Evolutionary conservation across 2,329 filamentous ascomycete genomes (phyloP).

Genomic region (Aureobasidium lini): DNA sequence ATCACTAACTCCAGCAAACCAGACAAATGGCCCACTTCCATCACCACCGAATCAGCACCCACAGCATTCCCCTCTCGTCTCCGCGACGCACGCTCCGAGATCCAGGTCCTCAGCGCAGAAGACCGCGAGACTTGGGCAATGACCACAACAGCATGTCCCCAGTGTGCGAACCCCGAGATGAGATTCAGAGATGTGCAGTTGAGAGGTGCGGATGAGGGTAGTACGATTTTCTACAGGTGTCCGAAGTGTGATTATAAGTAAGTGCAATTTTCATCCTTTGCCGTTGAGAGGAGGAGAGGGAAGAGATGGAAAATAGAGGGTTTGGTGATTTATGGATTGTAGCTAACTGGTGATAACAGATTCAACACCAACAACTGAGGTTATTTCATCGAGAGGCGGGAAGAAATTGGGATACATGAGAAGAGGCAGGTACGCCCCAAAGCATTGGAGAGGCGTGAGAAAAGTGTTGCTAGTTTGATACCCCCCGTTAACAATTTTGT

Average conservation of each 20-base stretch:
- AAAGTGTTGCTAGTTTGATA: slow-evolving; percentile 6
- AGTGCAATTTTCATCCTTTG: no score
- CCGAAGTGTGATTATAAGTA: slow-evolving; percentile 69
- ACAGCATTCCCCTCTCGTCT: slow-evolving; percentile 83
- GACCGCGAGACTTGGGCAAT: slow-evolving; percentile 64
- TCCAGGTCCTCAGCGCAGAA: slow-evolving; percentile 71
- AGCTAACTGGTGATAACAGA: neutral
- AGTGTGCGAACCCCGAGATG: slow-evolving; percentile 77
- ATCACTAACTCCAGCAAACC: slow-evolving; percentile 17
- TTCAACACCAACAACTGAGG: slow-evolving; percentile 7
- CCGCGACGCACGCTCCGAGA: slow-evolving; percentile 75
- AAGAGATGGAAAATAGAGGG: no score
- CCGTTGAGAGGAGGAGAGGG: neutral
- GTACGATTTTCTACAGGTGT: slow-evolving; percentile 84
- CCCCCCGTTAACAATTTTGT: slow-evolving; percentile 2
- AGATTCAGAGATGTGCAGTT: slow-evolving; percentile 79
- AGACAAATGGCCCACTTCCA: slow-evolving; percentile 70
- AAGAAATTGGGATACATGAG: no score
- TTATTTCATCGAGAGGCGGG: no score
- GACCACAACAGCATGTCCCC: slow-evolving; percentile 63
- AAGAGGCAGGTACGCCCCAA: neutral
- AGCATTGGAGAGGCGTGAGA: neutral
- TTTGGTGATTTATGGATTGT: no score
- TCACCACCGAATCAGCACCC: slow-evolving; percentile 74
- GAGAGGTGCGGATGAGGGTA: slow-evolving; percentile 89